These are phyloP conservation scores for Fusarium torreyae DNA, from an alignment of 2,329 filamentous ascomycete genomes.

Conservation along the genomic window DNA sequence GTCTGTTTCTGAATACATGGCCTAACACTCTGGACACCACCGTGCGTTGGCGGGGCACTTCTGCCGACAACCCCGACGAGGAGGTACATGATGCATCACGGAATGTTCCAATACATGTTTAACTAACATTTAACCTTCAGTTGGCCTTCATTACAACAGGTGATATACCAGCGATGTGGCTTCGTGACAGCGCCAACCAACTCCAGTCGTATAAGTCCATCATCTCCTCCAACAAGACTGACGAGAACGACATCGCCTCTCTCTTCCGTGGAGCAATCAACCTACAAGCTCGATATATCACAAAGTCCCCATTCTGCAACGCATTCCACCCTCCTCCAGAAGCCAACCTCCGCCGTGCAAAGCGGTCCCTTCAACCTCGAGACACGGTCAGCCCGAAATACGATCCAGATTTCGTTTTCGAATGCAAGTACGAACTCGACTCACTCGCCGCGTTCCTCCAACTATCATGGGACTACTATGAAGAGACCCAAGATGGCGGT, in stretches of 20 bases:
- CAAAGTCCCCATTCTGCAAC: constrained; percentile 87
- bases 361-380: constrained; percentile 50
- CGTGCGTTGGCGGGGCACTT: constrained; percentile 76
- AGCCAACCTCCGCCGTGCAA: constrained; percentile 59
- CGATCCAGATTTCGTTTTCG: constrained; percentile 81
- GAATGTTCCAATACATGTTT: neutral
- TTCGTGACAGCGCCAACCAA: constrained; percentile 89
- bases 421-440: constrained; percentile 97
- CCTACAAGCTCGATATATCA: constrained; percentile 79
- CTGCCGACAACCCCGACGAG: constrained; percentile 70
- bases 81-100: constrained; percentile 58
- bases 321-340: constrained; percentile 91
- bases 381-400: constrained; percentile 76
- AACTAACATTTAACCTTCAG: constrained; percentile 47
- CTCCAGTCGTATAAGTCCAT: constrained; percentile 81
- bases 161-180: constrained; percentile 94
- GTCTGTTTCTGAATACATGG: constrained; percentile 80
- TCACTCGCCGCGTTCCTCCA: constrained; percentile 89
- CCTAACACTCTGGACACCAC: constrained; percentile 84
- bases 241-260: constrained; percentile 71
- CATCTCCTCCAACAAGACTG: constrained; percentile 64
- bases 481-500: constrained; percentile 77
- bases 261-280: constrained; percentile 84
- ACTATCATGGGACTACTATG: constrained; percentile 84
- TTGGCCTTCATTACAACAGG: constrained; percentile 88